Conservation (phyloP, 1,284 basidiomycete species). For the Ustilago curta region DNA sequence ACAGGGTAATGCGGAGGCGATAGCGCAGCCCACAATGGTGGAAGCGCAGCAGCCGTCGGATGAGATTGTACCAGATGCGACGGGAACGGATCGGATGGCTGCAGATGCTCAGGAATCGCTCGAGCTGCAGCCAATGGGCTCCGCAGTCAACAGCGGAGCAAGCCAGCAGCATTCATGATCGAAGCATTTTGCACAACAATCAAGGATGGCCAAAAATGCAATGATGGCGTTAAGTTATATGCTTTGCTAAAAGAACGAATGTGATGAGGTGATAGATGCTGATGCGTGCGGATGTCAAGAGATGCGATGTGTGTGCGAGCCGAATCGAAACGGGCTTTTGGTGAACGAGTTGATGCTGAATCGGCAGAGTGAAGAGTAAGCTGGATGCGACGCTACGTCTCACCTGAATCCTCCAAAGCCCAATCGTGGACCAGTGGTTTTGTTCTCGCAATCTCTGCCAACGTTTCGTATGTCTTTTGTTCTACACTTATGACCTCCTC, state of each 20-base stretch:
- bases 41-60: not conserved
- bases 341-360: not conserved
- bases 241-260: too few relatives aligned
- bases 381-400: not conserved
- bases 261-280: too few relatives aligned
- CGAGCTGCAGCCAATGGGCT: constrained; percentile 20
- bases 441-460: constrained; percentile 1
- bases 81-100: not conserved
- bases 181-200: not conserved
- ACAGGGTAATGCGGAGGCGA: not conserved
- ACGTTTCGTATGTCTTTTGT: constrained; percentile 26
- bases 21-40: not conserved
- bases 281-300: too few relatives aligned
- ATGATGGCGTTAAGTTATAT: too few relatives aligned
- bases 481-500: constrained; percentile 11
- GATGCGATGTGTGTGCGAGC: not conserved
- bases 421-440: constrained; percentile 33
- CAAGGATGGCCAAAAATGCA: too few relatives aligned
- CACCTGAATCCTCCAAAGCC: constrained; percentile 21
- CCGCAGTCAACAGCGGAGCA: not conserved
- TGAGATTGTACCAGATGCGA: too few relatives aligned
- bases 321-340: not conserved
- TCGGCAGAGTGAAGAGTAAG: not conserved
- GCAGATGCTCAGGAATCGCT: constrained; percentile 9
- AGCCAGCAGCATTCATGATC: not conserved